These are phyloP conservation scores for Thelonectria discophora DNA, from an alignment of 2,329 filamentous ascomycete species.

Conservation along the genomic window DNA sequence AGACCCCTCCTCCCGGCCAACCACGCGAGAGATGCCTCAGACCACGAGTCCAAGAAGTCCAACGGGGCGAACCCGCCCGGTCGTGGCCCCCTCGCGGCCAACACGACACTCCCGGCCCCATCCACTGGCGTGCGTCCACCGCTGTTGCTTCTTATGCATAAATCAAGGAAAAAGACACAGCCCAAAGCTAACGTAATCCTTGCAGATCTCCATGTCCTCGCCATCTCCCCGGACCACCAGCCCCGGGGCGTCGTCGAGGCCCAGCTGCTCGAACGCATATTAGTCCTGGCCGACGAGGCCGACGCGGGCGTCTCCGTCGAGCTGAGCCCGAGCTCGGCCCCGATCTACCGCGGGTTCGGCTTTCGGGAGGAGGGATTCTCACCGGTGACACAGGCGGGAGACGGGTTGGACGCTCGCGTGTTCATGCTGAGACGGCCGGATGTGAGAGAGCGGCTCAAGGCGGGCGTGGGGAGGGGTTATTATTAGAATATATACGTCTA, in stretches of 20 bases:
- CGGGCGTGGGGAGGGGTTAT: slow-evolving; percentile 8
- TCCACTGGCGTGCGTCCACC: background rate
- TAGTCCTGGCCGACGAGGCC: slow-evolving; percentile 9
- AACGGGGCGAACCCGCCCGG: background rate
- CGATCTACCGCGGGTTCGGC: slow-evolving; percentile 8
- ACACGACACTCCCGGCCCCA: background rate
- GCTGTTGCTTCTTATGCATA: background rate
- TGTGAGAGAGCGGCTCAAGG: slow-evolving; percentile 8
- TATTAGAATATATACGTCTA: slow-evolving; percentile 4
- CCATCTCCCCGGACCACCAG: slow-evolving; percentile 7
- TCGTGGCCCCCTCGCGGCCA: background rate
- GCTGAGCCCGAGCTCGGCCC: background rate
- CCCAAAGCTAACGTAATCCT: background rate
- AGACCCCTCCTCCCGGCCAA: no score
- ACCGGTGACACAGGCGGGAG: background rate
- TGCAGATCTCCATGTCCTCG: slow-evolving; percentile 14
- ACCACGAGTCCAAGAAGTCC: no score
- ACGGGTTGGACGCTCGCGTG: background rate
- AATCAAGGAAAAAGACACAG: background rate
- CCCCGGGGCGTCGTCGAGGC: slow-evolving; percentile 1
- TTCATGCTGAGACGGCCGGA: slow-evolving; percentile 9
- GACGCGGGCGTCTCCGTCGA: slow-evolving; percentile 3
- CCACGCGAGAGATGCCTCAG: no score
- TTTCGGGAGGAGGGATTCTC: slow-evolving; percentile 5
- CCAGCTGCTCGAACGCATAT: slow-evolving; percentile 6